These are phyloP conservation scores for Apiotrichum laibachii DNA, from an alignment of 1,284 basidiomycete genomes.

Conservation along the genomic window DNA sequence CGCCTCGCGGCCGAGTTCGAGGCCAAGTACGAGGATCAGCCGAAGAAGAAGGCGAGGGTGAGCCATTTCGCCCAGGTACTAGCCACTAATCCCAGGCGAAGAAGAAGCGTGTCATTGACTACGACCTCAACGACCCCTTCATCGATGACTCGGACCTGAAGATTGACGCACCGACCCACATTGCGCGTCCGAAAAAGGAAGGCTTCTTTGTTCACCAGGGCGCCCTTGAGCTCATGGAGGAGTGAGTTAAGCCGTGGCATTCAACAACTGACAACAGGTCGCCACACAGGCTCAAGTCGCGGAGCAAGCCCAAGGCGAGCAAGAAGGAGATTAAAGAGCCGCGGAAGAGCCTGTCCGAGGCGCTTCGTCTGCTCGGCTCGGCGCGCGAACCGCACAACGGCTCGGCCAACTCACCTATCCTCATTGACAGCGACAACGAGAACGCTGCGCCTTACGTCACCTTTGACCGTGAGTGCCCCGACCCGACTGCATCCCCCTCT, in stretches of 20 bases:
- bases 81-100: conserved; percentile 7
- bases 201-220: conserved; percentile 90
- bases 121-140: conserved; percentile 88
- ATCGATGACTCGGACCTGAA: conserved; percentile 95
- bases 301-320: conserved; percentile 14
- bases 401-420: conserved; percentile 11
- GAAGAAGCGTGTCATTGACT: conserved; percentile 64
- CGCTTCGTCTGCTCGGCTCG: conserved; percentile 6
- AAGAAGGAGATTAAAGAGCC: conserved; percentile 20
- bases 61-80: conserved; percentile 2
- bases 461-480: not conserved
- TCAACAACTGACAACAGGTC: conserved; percentile 11
- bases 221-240: conserved; percentile 66
- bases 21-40: conserved; percentile 33
- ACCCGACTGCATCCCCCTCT: not conserved
- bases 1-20: conserved; percentile 26
- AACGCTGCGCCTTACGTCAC: not conserved
- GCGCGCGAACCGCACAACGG: not conserved
- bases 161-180: conserved; percentile 83
- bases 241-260: conserved; percentile 26
- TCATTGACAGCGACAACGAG: conserved; percentile 23
- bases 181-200: conserved; percentile 88
- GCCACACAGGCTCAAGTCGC: conserved; percentile 6
- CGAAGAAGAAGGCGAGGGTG: conserved; percentile 26
- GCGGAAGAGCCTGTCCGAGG: conserved; percentile 17